phyloP scores from a whole-genome alignment of 2,329 filamentous ascomycete species.

The Ustulina deusta region DNA sequence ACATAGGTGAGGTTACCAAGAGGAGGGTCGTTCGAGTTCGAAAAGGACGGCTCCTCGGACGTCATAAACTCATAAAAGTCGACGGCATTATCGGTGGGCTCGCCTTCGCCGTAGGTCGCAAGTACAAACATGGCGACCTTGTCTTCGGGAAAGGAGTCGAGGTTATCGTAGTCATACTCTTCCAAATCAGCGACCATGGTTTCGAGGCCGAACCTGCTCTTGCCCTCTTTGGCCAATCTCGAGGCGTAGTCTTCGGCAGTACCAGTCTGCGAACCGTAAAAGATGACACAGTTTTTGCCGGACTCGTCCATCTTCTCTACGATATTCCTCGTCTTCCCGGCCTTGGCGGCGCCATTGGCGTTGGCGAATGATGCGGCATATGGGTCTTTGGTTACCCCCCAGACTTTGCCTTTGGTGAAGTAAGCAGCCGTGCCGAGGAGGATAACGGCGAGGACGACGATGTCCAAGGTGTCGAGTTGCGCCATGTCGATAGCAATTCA shows the following conservation, averaged over 20 bases:
- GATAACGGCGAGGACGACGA: conserved; percentile 88
- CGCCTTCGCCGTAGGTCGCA: conserved; percentile 97
- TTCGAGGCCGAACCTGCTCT: conserved; percentile 93
- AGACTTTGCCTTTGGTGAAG: conserved; percentile 97
- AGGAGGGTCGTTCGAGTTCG: conserved; percentile 77
- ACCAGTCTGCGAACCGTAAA: conserved; percentile 98
- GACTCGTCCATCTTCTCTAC: conserved; percentile 95
- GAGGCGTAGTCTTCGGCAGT: conserved; percentile 99
- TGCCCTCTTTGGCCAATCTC: conserved; percentile 94
- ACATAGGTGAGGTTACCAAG: conserved; percentile 91
- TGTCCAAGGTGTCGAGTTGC: conserved; percentile 94
- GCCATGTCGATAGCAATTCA: conserved; percentile 73
- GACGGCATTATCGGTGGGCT: conserved; percentile 98
- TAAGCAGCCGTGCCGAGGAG: conserved; percentile 91
- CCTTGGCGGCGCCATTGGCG: conserved; percentile 75
- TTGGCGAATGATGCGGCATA: conserved; percentile 82
- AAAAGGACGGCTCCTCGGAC: conserved; percentile 83
- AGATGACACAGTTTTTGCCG: conserved; percentile 96
- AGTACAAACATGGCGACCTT: conserved; percentile 96
- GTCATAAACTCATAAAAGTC: conserved; percentile 98
- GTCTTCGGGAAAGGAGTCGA: conserved; percentile 88
- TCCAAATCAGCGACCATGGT: conserved; percentile 99
- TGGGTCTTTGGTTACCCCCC: conserved; percentile 88
- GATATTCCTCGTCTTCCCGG: conserved; percentile 90
- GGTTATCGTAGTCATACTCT: conserved; percentile 96